phyloP scores from a whole-genome alignment of 352 stramenopile genomes.

The Blastocystis sp. region DNA sequence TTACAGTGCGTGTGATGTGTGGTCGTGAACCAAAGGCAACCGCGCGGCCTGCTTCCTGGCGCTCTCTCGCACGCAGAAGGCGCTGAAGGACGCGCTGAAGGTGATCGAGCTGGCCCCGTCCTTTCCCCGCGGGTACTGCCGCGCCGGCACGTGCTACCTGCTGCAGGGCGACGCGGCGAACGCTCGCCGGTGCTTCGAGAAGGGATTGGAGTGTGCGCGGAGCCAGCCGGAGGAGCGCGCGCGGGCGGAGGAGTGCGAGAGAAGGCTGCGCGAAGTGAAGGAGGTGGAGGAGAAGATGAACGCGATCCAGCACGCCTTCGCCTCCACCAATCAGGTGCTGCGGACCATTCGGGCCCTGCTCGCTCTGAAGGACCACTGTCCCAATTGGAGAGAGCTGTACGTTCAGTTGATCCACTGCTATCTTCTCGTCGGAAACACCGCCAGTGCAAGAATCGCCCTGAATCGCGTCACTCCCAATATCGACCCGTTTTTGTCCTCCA shows the following conservation, averaged over 20 bases:
- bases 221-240: not conserved
- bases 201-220: not conserved
- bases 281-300: not conserved
- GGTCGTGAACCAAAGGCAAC: not conserved
- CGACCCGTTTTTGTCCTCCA: not conserved
- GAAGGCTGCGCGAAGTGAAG: constrained; percentile 7
- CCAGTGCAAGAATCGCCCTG: not conserved
- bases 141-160: constrained; percentile 41
- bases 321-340: not conserved
- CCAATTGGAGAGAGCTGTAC: constrained; percentile 51
- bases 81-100: constrained; percentile 20
- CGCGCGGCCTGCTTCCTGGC: constrained; percentile 49
- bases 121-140: constrained; percentile 22
- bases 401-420: not conserved
- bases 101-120: constrained; percentile 39
- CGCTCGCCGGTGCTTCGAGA: not conserved
- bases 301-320: not conserved
- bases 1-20: not conserved
- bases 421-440: not conserved
- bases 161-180: constrained; percentile 24
- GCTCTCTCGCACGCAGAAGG: not conserved
- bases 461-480: constrained; percentile 35
- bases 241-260: constrained; percentile 15
- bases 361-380: constrained; percentile 19
- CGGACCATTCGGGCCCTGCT: not conserved